Evolutionary conservation across 306 rosid species (phyloP), one percentile per base, ranked within the genome.

Genomic region (Hippophae tibetana): DNA sequence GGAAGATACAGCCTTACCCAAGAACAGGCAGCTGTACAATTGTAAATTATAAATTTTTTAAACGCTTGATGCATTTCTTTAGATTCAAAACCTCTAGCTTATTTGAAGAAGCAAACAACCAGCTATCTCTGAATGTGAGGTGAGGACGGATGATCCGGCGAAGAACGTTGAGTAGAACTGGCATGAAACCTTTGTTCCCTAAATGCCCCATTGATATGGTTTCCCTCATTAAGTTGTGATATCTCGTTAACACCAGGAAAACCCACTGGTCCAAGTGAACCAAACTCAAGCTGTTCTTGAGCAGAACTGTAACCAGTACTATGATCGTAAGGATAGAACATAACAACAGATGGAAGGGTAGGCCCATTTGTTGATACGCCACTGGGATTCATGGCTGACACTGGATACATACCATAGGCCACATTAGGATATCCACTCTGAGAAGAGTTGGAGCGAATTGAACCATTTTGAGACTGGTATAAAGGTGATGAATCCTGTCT

Each of bases 241-340:
- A 59, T 76, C 58, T 90, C 96, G 42, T 78, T 83, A 63, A 73
- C 61, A 61, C 83, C 74, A 0, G 92, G 38, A 74, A 64, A 85
- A 49, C 93, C 95, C 73, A 87, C 78, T 27, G 96, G 84, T 63
- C 98, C 98, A 67, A 85, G 70, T 52, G 96, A 74, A 48, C 98
- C 96, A 64, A 92, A 85, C 82, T 92, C 98, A 13, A 87, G 87
- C 77, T 79, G 98, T 55, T 87, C 98, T 6, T 86, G 72, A 5
- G 83, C 75, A 44, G 89, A 27, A 53, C 74, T 59, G 58, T 74
- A 83, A 63, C 82, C 79, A 60, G 78, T 43, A 76, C 65, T 85
- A 63, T 83, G 83, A 72, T 92, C 93, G 63, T 76, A 92, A 11
- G 95, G 86, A 84, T 82, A 87, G 46, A 92, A 47, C 96, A 88